Percentiles rank a stretch among this genome's conserved stretches.
Evolutionary conservation across 805 yeast genomes (phyloP).

Genomic region (Wickerhamomyces subpelliculosus): DNA sequence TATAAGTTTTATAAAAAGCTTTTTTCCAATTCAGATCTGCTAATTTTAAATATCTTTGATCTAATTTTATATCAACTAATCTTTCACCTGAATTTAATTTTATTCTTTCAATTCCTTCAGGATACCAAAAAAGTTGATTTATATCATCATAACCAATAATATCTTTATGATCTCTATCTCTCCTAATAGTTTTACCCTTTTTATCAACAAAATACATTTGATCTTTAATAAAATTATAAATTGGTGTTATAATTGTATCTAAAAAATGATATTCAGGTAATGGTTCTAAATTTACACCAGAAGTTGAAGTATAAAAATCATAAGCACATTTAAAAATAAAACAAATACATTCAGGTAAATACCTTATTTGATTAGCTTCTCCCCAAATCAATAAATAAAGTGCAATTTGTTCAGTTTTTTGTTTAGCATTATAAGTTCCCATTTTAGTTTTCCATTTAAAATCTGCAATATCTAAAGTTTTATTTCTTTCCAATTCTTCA

Average conservation of each 20-base stretch:
- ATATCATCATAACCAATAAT: conserved; percentile 86
- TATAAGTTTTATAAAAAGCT: conserved; percentile 68
- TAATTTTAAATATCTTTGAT: conserved; percentile 47
- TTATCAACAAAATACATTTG: conserved; percentile 45
- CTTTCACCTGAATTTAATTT: conserved; percentile 33
- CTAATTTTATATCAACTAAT: conserved; percentile 45
- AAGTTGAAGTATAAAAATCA: conserved; percentile 49
- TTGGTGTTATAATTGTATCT: conserved; percentile 65
- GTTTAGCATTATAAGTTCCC: conserved; percentile 39
- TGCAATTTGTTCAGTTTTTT: conserved; percentile 56
- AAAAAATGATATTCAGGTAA: conserved; percentile 37
- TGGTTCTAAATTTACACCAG: conserved; percentile 25
- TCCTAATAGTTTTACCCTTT: conserved; percentile 35
- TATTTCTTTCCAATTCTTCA: conserved; percentile 33
- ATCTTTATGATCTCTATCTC: conserved; percentile 57
- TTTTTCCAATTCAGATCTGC: conserved; percentile 56
- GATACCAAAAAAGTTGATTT: conserved; percentile 84
- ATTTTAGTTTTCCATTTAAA: conserved; percentile 48
- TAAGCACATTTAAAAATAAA: conserved; percentile 77
- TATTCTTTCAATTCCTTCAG: conserved; percentile 61
- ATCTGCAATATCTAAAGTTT: conserved; percentile 65
- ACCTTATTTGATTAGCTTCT: conserved; percentile 79
- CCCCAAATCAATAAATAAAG: conserved; percentile 82
- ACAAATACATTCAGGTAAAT: conserved; percentile 83
- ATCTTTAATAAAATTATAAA: conserved; percentile 52